Percentiles rank a stretch among this genome's conserved stretches.
phyloP scores from a whole-genome alignment of 2,329 filamentous ascomycete genomes.

The Xylaria polymorpha region DNA sequence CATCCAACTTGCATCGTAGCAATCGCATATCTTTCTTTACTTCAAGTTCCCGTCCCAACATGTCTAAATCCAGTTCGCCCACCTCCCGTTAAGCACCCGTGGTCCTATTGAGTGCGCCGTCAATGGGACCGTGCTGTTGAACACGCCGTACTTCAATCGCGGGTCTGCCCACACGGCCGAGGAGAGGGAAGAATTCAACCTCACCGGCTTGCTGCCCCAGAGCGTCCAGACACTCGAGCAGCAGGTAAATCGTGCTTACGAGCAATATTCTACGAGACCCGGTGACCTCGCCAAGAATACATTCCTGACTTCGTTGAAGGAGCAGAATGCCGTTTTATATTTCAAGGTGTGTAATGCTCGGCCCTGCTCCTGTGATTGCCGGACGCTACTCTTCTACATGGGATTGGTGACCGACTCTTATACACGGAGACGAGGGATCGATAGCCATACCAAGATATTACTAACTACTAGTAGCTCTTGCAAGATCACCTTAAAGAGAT shows the following conservation, averaged over 20 bases:
- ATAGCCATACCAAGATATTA: background rate
- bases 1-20: conserved; percentile 26
- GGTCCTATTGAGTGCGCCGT: conserved; percentile 63
- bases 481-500: conserved; percentile 85
- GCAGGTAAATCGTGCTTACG: conserved; percentile 80
- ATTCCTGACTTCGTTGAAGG: conserved; percentile 85
- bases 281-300: conserved; percentile 85
- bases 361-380: background rate
- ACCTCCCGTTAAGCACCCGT: conserved; percentile 60
- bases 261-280: conserved; percentile 74
- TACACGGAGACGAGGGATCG: background rate
- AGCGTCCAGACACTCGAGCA: conserved; percentile 80
- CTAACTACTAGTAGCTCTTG: conserved; percentile 65
- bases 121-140: conserved; percentile 66
- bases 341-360: conserved; percentile 66
- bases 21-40: conserved; percentile 36
- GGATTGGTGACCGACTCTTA: background rate
- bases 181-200: conserved; percentile 76
- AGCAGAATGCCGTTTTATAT: conserved; percentile 87
- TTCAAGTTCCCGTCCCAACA: conserved; percentile 28
- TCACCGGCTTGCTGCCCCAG: conserved; percentile 78
- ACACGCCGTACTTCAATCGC: conserved; percentile 81
- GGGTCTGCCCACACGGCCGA: conserved; percentile 79
- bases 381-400: background rate
- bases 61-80: conserved; percentile 53